Percentiles rank a stretch among this genome's conserved stretches.
These are phyloP conservation scores for Flaveria robusta DNA, from an alignment of 129 eudicot genomes.

Conservation along the genomic window DNA sequence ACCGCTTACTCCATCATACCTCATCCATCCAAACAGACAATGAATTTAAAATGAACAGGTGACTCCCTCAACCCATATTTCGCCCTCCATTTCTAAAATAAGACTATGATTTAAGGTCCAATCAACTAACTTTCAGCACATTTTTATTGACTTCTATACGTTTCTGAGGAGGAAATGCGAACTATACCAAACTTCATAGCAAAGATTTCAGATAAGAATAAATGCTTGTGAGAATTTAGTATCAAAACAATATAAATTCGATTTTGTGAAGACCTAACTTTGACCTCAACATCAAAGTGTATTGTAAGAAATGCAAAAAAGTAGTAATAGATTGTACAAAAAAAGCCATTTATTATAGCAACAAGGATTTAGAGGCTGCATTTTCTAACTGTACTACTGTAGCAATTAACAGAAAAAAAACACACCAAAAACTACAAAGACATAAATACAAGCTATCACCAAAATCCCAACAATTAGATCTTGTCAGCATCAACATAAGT, in stretches of 20 bases:
- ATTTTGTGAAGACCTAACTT: neutral
- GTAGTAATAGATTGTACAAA: neutral
- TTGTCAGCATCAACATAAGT: neutral
- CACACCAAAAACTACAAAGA: neutral
- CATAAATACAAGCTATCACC: neutral
- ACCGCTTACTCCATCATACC: neutral
- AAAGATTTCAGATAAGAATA: neutral
- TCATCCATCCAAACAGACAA: neutral
- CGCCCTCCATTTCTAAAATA: neutral
- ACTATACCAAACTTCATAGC: neutral
- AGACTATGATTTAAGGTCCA: neutral
- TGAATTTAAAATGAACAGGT: neutral
- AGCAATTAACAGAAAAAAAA: neutral
- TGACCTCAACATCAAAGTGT: slow-evolving; percentile 2
- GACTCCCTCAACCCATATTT: neutral
- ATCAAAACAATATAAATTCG: neutral
- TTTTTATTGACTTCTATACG: neutral
- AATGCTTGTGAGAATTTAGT: neutral
- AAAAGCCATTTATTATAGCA: neutral
- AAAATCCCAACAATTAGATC: neutral
- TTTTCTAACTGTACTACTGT: neutral
- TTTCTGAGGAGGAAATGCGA: neutral
- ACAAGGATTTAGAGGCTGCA: neutral
- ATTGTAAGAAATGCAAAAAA: neutral
- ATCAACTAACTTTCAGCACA: neutral